Evolutionary conservation across 345 rosid species (phyloP).

Genomic region (Melaleuca quinquenervia): DNA sequence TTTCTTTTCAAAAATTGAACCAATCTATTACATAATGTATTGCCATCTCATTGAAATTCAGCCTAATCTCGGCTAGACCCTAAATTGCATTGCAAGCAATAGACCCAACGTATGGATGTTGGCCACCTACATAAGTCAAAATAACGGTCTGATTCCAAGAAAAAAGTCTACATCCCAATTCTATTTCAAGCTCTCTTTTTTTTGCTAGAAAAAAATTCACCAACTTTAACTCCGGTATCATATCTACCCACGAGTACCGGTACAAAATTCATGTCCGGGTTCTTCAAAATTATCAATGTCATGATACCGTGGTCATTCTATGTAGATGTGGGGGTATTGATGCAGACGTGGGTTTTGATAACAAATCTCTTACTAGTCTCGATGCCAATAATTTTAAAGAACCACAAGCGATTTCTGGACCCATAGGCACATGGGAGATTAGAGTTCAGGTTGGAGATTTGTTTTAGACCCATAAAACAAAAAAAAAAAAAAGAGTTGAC

Average conservation of each 20-base stretch:
- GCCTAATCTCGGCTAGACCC: background rate
- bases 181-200: too few relatives aligned
- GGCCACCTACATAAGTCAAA: background rate
- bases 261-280: fast-evolving
- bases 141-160: background rate
- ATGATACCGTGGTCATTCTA: background rate
- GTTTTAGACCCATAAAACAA: too few relatives aligned
- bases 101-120: background rate
- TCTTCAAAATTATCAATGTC: background rate
- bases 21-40: background rate
- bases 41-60: background rate
- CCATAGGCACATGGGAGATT: too few relatives aligned
- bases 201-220: background rate
- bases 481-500: too few relatives aligned
- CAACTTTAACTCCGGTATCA: background rate
- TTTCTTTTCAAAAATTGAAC: background rate
- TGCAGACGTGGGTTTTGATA: fast-evolving
- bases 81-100: background rate
- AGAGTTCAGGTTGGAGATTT: too few relatives aligned
- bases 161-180: background rate
- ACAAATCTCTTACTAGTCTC: fast-evolving
- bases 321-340: background rate
- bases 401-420: background rate
- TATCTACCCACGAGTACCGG: too few relatives aligned
- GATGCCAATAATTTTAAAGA: background rate